Evolutionary conservation across 106 monocot genomes (phyloP).

Genomic region (Acorus gramineus): DNA sequence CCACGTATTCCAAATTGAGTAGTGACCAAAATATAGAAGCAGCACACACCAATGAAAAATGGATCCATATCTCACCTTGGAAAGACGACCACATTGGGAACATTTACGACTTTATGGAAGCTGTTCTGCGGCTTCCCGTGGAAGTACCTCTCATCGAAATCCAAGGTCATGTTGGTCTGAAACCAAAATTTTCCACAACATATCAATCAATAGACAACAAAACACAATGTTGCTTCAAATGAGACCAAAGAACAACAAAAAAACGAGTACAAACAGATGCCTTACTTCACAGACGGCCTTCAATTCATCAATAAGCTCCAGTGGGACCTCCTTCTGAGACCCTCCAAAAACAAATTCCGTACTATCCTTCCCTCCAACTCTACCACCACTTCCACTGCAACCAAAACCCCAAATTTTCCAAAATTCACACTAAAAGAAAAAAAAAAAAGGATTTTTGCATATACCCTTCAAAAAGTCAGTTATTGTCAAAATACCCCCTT

Average conservation of each 20-base stretch:
- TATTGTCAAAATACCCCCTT: too few species aligned
- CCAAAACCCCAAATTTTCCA: neutral
- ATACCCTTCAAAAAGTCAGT: too few species aligned
- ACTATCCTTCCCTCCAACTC: conserved; percentile 31
- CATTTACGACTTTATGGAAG: conserved; percentile 69
- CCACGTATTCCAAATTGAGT: too few species aligned
- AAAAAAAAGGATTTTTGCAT: too few species aligned
- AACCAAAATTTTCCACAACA: neutral
- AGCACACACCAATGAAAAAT: too few species aligned
- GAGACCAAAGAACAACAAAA: neutral
- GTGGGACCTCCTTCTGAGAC: conserved; percentile 19
- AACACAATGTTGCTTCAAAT: neutral
- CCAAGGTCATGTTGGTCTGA: conserved; percentile 63
- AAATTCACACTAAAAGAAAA: too few species aligned
- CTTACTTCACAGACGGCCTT: conserved; percentile 40
- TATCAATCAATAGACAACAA: neutral
- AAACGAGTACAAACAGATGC: conserved; percentile 1
- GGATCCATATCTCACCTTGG: conserved; percentile 34
- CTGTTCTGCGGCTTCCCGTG: conserved; percentile 93
- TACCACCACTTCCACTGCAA: conserved; percentile 3
- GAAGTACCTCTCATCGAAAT: conserved; percentile 86
- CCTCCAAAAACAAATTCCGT: conserved; percentile 27
- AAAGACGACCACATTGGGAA: conserved; percentile 88
- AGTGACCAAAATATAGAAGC: too few species aligned
- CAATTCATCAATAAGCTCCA: conserved; percentile 59